phyloP scores from a whole-genome alignment of 75 land plant genomes.

The Sequoia sempervirens region DNA sequence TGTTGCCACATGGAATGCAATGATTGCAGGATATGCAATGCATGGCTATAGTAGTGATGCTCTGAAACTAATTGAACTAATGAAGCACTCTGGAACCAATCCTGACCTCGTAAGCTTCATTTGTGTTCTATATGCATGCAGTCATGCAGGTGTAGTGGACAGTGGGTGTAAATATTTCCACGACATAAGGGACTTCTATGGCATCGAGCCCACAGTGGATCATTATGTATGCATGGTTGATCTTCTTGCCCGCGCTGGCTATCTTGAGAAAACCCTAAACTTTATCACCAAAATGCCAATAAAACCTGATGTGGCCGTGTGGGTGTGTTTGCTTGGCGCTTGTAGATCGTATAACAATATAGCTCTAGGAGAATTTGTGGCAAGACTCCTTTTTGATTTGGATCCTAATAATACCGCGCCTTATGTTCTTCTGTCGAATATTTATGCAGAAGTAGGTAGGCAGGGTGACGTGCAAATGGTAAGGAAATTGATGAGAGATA shows the following conservation, averaged over 20 bases:
- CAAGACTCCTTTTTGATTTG: slow-evolving; percentile 10
- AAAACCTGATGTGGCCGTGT: slow-evolving; percentile 26
- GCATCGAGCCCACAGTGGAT: slow-evolving; percentile 23
- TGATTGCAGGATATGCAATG: slow-evolving; percentile 36
- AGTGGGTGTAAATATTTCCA: slow-evolving; percentile 29
- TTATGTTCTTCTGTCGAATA: slow-evolving; percentile 26
- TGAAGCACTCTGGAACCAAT: slow-evolving; percentile 27
- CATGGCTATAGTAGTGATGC: slow-evolving; percentile 37
- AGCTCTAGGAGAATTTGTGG: slow-evolving; percentile 23
- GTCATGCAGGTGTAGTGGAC: slow-evolving; percentile 40
- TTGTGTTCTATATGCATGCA: slow-evolving; percentile 39
- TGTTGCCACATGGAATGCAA: slow-evolving; percentile 47
- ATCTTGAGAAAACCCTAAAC: slow-evolving; percentile 29
- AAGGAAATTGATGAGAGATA: neutral
- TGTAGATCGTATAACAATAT: slow-evolving; percentile 34
- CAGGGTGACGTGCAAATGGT: slow-evolving; percentile 8
- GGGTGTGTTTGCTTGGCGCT: slow-evolving; percentile 46
- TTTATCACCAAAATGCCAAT: slow-evolving; percentile 28
- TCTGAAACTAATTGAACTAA: slow-evolving; percentile 18
- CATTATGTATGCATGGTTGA: slow-evolving; percentile 57
- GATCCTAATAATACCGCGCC: slow-evolving; percentile 30
- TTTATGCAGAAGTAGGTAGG: slow-evolving; percentile 37
- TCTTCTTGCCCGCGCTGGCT: slow-evolving; percentile 41
- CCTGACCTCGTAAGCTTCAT: slow-evolving; percentile 51
- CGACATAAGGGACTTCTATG: slow-evolving; percentile 20